Percentiles rank a stretch among this genome's conserved stretches.
Evolutionary conservation across 306 rosid species (phyloP).

Genomic region (Crotalaria pallida): DNA sequence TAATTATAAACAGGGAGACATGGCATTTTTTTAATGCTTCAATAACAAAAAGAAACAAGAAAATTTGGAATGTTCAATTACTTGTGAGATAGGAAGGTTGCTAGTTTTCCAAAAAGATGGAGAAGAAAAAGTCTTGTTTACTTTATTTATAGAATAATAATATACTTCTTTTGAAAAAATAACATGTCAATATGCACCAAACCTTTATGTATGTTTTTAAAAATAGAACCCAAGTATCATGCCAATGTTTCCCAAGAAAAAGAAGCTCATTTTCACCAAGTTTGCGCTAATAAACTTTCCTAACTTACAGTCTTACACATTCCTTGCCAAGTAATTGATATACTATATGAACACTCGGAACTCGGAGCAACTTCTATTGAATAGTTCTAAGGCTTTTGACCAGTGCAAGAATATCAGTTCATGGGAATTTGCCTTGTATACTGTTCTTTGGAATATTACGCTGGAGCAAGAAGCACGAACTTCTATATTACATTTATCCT

Average conservation of each 20-base stretch:
- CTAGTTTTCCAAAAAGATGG: not conserved
- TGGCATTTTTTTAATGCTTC: not conserved
- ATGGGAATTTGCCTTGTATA: not conserved
- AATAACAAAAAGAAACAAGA: conserved; percentile 9
- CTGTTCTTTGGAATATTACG: not conserved
- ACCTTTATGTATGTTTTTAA: not conserved
- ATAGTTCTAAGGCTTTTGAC: not conserved
- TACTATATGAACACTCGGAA: not conserved
- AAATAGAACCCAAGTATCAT: not conserved
- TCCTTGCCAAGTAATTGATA: not conserved
- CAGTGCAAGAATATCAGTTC: not conserved
- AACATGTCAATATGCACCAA: not conserved
- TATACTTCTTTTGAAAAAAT: not conserved
- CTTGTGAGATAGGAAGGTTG: not conserved
- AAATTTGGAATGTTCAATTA: not conserved
- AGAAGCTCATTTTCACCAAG: not conserved
- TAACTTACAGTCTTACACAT: not conserved
- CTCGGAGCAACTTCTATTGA: not conserved
- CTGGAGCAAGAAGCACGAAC: not conserved
- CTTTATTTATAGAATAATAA: not conserved
- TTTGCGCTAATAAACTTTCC: not conserved
- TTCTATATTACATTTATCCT: not conserved
- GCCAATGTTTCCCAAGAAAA: not conserved
- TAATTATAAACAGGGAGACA: not conserved
- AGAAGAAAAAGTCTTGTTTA: not conserved